A percentile compares a stretch with the other conserved stretches of the same genome.
Evolutionary conservation across 2,329 filamentous ascomycete genomes (phyloP).

Genomic region (Zasmidium cellare): DNA sequence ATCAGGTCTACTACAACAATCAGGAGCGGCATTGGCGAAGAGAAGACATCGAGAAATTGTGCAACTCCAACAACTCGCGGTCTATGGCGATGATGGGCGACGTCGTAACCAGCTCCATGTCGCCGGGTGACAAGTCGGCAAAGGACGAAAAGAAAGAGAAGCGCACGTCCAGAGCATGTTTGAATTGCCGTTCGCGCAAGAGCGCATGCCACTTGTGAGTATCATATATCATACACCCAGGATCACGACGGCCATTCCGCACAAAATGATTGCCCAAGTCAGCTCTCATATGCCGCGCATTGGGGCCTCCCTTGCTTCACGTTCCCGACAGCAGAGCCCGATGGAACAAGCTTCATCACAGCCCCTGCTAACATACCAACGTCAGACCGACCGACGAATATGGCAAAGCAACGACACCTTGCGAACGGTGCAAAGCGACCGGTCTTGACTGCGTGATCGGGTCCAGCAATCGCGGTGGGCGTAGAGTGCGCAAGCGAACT

Average conservation of each 20-base stretch:
- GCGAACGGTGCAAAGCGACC: constrained; percentile 59
- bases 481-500: constrained; percentile 56
- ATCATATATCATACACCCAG: no score
- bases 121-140: background rate
- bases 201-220: constrained; percentile 54
- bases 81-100: background rate
- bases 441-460: constrained; percentile 60
- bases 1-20: background rate
- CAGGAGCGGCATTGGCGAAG: no score
- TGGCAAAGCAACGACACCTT: constrained; percentile 54
- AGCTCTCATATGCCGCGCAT: background rate
- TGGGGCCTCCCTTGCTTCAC: background rate
- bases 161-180: constrained; percentile 40
- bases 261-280: no score
- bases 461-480: constrained; percentile 55
- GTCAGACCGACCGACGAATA: constrained; percentile 42
- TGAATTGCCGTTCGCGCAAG: constrained; percentile 52
- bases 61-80: no score
- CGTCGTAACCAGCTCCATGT: background rate
- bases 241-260: no score
- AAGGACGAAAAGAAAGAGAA: constrained; percentile 23
- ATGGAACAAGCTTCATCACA: background rate
- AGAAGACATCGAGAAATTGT: no score
- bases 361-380: constrained; percentile 21
- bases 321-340: background rate